A percentile compares a stretch with the other conserved stretches of the same genome.
These are phyloP conservation scores for Flaveria floridana DNA, from an alignment of 140 eudicot species.

Conservation along the genomic window DNA sequence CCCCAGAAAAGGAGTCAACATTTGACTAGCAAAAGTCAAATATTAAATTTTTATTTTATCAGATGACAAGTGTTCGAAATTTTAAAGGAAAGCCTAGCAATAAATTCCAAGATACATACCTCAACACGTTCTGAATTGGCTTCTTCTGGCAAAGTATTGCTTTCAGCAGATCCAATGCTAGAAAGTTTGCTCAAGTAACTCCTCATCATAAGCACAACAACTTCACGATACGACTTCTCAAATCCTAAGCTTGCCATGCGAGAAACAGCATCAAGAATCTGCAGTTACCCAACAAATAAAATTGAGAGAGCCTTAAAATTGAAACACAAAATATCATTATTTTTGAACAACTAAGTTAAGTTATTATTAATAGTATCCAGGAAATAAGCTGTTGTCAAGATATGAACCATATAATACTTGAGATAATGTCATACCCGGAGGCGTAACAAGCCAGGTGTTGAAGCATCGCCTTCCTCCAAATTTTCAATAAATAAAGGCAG, in stretches of 20 bases:
- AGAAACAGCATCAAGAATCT: slow-evolving; percentile 99
- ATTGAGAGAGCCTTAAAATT: slow-evolving; percentile 28
- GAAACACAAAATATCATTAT: neutral
- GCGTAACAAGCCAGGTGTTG: slow-evolving; percentile 83
- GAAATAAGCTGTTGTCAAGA: slow-evolving; percentile 13
- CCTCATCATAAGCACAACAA: slow-evolving; percentile 85
- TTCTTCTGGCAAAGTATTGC: slow-evolving; percentile 74
- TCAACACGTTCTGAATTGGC: slow-evolving; percentile 92
- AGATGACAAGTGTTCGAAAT: neutral
- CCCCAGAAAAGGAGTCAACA: slow-evolving; percentile 20
- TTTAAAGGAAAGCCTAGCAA: neutral
- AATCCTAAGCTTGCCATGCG: slow-evolving; percentile 98
- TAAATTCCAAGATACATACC: slow-evolving; percentile 42
- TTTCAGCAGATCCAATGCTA: slow-evolving; percentile 79
- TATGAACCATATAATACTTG: slow-evolving; percentile 1
- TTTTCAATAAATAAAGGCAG: slow-evolving; percentile 85
- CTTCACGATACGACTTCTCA: slow-evolving; percentile 96
- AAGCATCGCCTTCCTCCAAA: slow-evolving; percentile 97
- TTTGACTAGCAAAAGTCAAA: slow-evolving; percentile 25
- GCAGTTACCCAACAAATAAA: slow-evolving; percentile 52
- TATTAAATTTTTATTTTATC: neutral
- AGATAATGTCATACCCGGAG: slow-evolving; percentile 56
- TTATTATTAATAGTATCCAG: neutral
- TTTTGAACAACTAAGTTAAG: neutral
- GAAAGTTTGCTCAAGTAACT: slow-evolving; percentile 84